Evolutionary conservation across 2,329 filamentous ascomycete genomes (phyloP).

Genomic region (Aureobasidium sp.): DNA sequence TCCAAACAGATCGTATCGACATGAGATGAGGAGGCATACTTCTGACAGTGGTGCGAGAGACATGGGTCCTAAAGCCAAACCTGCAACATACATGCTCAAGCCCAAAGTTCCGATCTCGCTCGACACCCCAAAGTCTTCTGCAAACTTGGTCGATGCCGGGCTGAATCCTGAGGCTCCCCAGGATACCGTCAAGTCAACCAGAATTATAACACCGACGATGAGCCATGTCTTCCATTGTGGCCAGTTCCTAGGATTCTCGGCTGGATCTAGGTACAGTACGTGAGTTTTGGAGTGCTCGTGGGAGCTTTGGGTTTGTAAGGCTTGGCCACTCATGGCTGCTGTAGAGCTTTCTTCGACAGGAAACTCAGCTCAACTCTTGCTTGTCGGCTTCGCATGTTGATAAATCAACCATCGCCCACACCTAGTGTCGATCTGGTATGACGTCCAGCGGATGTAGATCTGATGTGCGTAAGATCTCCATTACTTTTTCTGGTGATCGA

Average conservation of each 20-base stretch:
- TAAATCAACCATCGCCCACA: background rate
- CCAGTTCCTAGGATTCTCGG: conserved; percentile 30
- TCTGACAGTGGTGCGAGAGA: conserved; percentile 4
- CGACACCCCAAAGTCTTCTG: conserved; percentile 31
- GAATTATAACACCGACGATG: conserved; percentile 28
- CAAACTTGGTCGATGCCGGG: conserved; percentile 34
- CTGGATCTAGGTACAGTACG: conserved; percentile 22
- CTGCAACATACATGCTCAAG: conserved; percentile 30
- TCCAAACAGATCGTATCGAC: background rate
- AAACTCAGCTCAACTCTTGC: background rate
- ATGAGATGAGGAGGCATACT: background rate
- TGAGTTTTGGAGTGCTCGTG: background rate
- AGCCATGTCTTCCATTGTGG: conserved; percentile 26
- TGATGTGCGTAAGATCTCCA: background rate
- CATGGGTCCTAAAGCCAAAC: conserved; percentile 24
- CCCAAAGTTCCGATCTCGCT: background rate
- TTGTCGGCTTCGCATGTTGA: background rate
- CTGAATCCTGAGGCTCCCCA: conserved; percentile 43
- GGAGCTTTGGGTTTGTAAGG: background rate
- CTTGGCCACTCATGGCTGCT: background rate
- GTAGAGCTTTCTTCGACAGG: no score
- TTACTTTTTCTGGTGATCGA: background rate
- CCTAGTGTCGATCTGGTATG: background rate
- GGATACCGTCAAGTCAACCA: conserved; percentile 18
- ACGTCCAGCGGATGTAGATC: background rate